Percentiles rank a stretch among this genome's conserved stretches.
phyloP scores from a whole-genome alignment of 768 basidiomycete genomes.

The Grammothele lineata region DNA sequence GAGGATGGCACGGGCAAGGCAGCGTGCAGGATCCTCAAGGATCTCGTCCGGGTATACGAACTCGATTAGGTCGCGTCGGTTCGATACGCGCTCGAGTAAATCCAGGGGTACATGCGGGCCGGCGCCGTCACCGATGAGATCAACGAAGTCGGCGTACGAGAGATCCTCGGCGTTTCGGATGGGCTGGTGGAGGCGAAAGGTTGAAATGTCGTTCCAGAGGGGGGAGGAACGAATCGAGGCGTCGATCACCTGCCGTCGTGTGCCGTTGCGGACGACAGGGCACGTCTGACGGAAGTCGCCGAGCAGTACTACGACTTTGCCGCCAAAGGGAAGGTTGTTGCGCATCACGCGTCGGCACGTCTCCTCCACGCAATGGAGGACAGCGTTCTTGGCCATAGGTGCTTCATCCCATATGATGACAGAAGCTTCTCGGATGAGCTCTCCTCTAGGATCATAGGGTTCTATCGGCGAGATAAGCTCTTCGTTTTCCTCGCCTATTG shows the following conservation, averaged over 20 bases:
- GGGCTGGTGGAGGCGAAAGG: slow-evolving; percentile 26
- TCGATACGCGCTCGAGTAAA: slow-evolving; percentile 15
- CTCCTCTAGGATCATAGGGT: slow-evolving; percentile 22
- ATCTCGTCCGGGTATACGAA: slow-evolving; percentile 27
- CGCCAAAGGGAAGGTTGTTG: slow-evolving; percentile 32
- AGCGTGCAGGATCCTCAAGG: slow-evolving; percentile 21
- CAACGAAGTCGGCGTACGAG: slow-evolving; percentile 32
- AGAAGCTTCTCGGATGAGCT: slow-evolving; percentile 29
- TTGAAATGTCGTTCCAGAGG: slow-evolving; percentile 29
- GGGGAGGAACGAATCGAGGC: slow-evolving; percentile 35
- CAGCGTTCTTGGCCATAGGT: slow-evolving; percentile 36
- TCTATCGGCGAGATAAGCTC: slow-evolving; percentile 30
- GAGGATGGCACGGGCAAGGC: slow-evolving; percentile 31
- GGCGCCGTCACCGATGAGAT: slow-evolving; percentile 34
- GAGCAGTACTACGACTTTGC: slow-evolving; percentile 31
- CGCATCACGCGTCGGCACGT: slow-evolving; percentile 26
- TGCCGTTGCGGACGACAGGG: slow-evolving; percentile 32
- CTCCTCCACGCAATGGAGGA: slow-evolving; percentile 32
- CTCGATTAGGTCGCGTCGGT: slow-evolving; percentile 20
- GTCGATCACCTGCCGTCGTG: slow-evolving; percentile 24
- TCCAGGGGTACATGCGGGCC: slow-evolving; percentile 23
- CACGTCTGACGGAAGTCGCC: slow-evolving; percentile 40
- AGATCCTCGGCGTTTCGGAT: slow-evolving; percentile 36
- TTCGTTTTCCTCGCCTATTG: slow-evolving; percentile 30
- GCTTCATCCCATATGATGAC: slow-evolving; percentile 40